A percentile compares a stretch with the other conserved stretches of the same genome.
phyloP scores from a whole-genome alignment of 2,329 filamentous ascomycete species.

The Nigrospora osmanthi region DNA sequence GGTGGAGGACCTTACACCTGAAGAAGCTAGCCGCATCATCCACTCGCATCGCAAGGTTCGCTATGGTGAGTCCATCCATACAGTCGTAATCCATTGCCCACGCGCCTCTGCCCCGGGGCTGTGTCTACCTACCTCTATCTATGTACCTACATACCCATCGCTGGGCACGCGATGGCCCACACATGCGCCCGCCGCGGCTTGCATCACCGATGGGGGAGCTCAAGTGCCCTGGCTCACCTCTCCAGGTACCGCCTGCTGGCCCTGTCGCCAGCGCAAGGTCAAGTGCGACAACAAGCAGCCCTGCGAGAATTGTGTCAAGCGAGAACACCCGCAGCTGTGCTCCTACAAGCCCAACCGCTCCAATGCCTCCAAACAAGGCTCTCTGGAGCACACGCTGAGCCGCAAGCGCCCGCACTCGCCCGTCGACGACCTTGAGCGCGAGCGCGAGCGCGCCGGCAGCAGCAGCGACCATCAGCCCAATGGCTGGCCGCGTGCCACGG shows the following conservation, averaged over 20 bases:
- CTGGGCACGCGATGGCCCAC: no score
- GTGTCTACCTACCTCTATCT: no score
- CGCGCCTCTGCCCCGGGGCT: no score
- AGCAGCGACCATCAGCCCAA: constrained; percentile 24
- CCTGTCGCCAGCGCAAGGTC: constrained; percentile 59
- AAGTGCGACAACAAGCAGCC: constrained; percentile 64
- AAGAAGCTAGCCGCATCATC: constrained; percentile 61
- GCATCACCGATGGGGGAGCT: no score
- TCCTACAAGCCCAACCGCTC: constrained; percentile 58
- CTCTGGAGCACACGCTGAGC: constrained; percentile 16
- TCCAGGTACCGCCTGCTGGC: constrained; percentile 57
- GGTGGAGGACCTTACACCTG: constrained; percentile 52
- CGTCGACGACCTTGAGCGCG: constrained; percentile 26
- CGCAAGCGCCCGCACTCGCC: constrained; percentile 36
- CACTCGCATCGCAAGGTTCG: constrained; percentile 62
- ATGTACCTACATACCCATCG: no score
- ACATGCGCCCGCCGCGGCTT: no score
- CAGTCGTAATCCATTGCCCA: background rate
- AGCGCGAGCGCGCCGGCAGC: constrained; percentile 12
- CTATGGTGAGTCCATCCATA: constrained; percentile 44
- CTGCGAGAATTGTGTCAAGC: constrained; percentile 61
- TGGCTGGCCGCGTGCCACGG: constrained; percentile 21
- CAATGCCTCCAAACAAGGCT: constrained; percentile 24
- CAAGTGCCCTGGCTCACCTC: background rate
- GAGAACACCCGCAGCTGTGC: constrained; percentile 56